Conservation (phyloP, 2,329 filamentous ascomycete genomes). For the Fusarium begoniae region DNA sequence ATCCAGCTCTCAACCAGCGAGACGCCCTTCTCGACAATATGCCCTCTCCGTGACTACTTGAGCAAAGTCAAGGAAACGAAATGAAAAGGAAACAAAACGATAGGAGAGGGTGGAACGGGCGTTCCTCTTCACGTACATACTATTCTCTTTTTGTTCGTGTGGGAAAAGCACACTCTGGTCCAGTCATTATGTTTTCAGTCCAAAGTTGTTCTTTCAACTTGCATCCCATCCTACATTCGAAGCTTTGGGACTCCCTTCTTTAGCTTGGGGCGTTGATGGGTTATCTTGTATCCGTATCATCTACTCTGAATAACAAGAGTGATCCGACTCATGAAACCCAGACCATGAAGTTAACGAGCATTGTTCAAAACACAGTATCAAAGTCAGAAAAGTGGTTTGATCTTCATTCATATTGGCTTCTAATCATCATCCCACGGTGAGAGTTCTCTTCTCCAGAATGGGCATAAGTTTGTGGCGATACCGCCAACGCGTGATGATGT, state of each 20-base stretch:
- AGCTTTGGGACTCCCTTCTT: not conserved
- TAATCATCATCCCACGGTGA: not conserved
- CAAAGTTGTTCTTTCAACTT: not conserved
- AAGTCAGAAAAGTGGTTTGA: not conserved
- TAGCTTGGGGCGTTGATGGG: constrained; percentile 11
- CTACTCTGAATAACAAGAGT: constrained; percentile 6
- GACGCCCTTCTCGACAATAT: constrained; percentile 34
- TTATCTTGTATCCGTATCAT: constrained; percentile 7
- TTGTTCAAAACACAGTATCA: not conserved
- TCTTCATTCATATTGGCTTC: not conserved
- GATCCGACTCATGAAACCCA: not conserved
- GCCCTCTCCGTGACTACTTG: constrained; percentile 3
- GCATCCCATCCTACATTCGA: not conserved
- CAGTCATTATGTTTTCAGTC: constrained; percentile 9
- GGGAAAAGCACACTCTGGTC: constrained; percentile 19
- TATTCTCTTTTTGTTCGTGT: not conserved
- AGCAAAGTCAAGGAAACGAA: not conserved
- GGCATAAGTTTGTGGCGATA: not conserved
- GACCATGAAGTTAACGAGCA: not conserved
- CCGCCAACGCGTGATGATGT: not conserved
- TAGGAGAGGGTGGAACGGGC: not conserved
- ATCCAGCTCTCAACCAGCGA: constrained; percentile 26
- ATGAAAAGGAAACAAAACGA: not conserved
- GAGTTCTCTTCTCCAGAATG: not conserved
- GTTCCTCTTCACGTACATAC: constrained; percentile 28